phyloP scores from a whole-genome alignment of 2,329 filamentous ascomycete species.

The Microcera coccophila region DNA sequence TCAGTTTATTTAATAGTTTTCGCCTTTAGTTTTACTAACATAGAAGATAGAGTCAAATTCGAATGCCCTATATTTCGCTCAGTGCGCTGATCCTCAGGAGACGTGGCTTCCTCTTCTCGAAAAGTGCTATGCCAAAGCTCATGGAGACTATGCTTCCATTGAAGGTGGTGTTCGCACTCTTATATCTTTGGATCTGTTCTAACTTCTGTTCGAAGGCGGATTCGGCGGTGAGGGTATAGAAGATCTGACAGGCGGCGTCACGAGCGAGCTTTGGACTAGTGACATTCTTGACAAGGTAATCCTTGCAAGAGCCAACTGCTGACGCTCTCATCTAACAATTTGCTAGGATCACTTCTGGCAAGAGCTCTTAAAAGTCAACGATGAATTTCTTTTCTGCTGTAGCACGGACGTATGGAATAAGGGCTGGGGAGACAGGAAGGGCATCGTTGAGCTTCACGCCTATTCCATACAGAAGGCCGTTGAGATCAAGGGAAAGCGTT shows the following conservation, averaged over 20 bases:
- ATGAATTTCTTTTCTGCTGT: slow-evolving; percentile 69
- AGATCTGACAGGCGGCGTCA: slow-evolving; percentile 62
- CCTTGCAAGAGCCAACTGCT: neutral
- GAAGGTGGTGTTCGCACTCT: too few relatives aligned
- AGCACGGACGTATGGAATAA: slow-evolving; percentile 42
- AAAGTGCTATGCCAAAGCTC: slow-evolving; percentile 77
- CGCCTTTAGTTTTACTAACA: too few relatives aligned
- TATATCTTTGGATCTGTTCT: too few relatives aligned
- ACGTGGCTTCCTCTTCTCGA: slow-evolving; percentile 77
- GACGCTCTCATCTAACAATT: neutral
- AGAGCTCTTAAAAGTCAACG: slow-evolving; percentile 72
- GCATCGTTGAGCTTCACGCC: slow-evolving; percentile 56
- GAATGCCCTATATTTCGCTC: slow-evolving; percentile 70
- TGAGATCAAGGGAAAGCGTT: slow-evolving; percentile 53
- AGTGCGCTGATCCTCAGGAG: slow-evolving; percentile 70
- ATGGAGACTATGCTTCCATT: slow-evolving; percentile 73
- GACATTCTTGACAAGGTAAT: slow-evolving; percentile 68
- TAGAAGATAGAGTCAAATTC: slow-evolving; percentile 75
- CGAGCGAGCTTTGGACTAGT: slow-evolving; percentile 60
- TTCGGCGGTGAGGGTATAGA: slow-evolving; percentile 59
- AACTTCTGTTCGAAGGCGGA: too few relatives aligned
- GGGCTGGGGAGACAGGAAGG: slow-evolving; percentile 43
- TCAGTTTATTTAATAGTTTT: too few relatives aligned
- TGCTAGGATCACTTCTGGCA: slow-evolving; percentile 63
- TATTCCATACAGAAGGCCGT: slow-evolving; percentile 60